phyloP scores from a whole-genome alignment of 2,329 filamentous ascomycete species.

The Claviceps capensis region DNA sequence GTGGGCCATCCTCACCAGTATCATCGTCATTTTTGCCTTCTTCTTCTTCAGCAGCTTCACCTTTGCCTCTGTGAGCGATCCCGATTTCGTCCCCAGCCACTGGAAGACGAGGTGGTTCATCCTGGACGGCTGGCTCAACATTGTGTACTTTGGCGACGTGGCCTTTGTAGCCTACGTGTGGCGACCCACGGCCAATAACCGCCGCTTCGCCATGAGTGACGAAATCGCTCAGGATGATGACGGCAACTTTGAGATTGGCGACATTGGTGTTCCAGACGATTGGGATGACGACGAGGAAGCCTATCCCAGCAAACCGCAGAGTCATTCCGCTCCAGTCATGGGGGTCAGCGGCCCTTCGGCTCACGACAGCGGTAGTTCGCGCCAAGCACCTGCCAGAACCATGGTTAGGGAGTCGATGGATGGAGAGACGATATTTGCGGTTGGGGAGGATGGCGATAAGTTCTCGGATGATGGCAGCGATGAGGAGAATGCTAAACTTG shows the following conservation, averaged over 20 bases:
- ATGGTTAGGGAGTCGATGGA: conserved; percentile 49
- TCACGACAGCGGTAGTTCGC: conserved; percentile 9
- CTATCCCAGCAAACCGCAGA: conserved; percentile 26
- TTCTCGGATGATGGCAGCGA: conserved; percentile 60
- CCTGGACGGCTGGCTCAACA: conserved; percentile 90
- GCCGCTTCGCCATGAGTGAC: conserved; percentile 96
- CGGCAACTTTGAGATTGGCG: conserved; percentile 85
- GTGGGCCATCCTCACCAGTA: conserved; percentile 90
- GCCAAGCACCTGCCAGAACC: conserved; percentile 14
- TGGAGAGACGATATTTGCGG: conserved; percentile 90
- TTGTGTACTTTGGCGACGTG: conserved; percentile 91
- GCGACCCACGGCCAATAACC: conserved; percentile 92
- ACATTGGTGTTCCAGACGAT: conserved; percentile 64
- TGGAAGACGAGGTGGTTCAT: conserved; percentile 98
- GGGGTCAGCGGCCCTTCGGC: conserved; percentile 12
- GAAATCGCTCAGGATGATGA: conserved; percentile 98
- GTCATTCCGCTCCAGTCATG: conserved; percentile 12
- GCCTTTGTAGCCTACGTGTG: conserved; percentile 89
- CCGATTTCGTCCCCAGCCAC: conserved; percentile 87
- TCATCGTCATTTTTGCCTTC: conserved; percentile 92
- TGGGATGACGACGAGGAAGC: conserved; percentile 43
- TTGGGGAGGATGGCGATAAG: conserved; percentile 72
- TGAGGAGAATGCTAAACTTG: conserved; percentile 36
- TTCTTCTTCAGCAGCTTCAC: conserved; percentile 98
- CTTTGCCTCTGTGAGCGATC: conserved; percentile 72